Conservation (phyloP, 352 stramenopile genomes). For the Phytophthora tubulina region DNA sequence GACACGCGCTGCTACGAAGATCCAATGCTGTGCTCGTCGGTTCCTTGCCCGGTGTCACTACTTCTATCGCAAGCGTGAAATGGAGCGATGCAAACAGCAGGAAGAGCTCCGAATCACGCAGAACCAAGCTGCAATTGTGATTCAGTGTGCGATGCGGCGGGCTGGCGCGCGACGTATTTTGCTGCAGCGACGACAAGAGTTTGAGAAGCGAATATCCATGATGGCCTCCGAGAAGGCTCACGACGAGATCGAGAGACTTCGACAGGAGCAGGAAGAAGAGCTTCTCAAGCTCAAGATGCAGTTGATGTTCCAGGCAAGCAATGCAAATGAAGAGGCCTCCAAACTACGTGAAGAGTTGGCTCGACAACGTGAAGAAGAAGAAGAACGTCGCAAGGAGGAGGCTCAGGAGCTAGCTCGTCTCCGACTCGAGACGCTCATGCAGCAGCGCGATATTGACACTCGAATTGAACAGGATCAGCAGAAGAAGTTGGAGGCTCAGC, state of each 20-base stretch:
- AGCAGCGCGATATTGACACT: constrained; percentile 56
- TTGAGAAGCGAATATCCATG: constrained; percentile 82
- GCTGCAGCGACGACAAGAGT: constrained; percentile 60
- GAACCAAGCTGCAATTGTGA: constrained; percentile 66
- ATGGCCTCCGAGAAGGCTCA: constrained; percentile 85
- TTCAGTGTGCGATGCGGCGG: constrained; percentile 72
- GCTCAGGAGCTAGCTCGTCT: constrained; percentile 65
- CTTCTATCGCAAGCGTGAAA: constrained; percentile 39
- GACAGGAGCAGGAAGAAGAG: constrained; percentile 78
- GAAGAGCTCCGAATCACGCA: constrained; percentile 42
- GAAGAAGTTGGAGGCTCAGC: constrained; percentile 49
- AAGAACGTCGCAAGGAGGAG: constrained; percentile 53
- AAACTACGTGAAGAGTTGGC: constrained; percentile 58
- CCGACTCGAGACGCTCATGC: constrained; percentile 67
- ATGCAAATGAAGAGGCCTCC: constrained; percentile 56
- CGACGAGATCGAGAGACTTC: constrained; percentile 82
- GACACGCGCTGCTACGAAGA: constrained; percentile 63
- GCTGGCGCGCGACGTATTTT: constrained; percentile 52
- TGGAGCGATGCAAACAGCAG: constrained; percentile 33
- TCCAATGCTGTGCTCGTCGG: constrained; percentile 73
- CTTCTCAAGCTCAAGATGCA: constrained; percentile 72
- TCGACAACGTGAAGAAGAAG: constrained; percentile 57
- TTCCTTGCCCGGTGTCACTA: constrained; percentile 63
- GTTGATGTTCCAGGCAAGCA: constrained; percentile 62
- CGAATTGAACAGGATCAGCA: constrained; percentile 47